Base-by-base conservation (phyloP, 192 early-diverging fungal species). In the Coemansia sp. region DNA sequence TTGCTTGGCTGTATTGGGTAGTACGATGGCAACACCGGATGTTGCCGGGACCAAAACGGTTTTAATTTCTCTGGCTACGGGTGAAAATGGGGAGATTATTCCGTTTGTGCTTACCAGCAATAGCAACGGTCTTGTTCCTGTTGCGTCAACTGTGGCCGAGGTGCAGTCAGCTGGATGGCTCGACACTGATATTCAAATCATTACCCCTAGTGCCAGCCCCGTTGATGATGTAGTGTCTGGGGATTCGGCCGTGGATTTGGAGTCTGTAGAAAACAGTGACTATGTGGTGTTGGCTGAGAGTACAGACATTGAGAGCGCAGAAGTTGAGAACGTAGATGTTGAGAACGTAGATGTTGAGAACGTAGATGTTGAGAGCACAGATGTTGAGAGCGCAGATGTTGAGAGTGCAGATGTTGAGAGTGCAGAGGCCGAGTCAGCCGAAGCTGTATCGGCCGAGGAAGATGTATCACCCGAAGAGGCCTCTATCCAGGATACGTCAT, bases 21-120 rank as follows among this genome's bases (percentile, higher is more conserved):
- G 23, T 24, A 19, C 4, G n/a, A 35, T 64, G 29, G 73, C 67
- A 3, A 41, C n/a, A 4, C 58, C 74, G 37, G 75, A 78, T 66
- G 52, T 58, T 19, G 60, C 65, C 2, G 75, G 75, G 5, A 78
- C 75, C 25, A 72, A 48, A 43, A 78, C 75, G 1, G 58, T 78
- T 7, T 59, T 78, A 4, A 78, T 78, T 6, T 78, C 75, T 32
- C 50, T 78, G 7, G 59, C 75, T 10, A 69, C 75, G 9, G 66
- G 52, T 5, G 60, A 67, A 8, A 15, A 62, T 7, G 75, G 75
- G 22, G 55, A 78, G 52, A 58, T 78, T 1, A 59, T 78, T 21
- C 75, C 75, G 0, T 15, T 69, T 41, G 59, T 78, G 43, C 17
- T 78, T 10, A 58, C 56, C 38, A 70, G 64, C 1, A 70, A 70